phyloP scores from a whole-genome alignment of 2,329 filamentous ascomycete species.

The Botrytis hyacinthi region DNA sequence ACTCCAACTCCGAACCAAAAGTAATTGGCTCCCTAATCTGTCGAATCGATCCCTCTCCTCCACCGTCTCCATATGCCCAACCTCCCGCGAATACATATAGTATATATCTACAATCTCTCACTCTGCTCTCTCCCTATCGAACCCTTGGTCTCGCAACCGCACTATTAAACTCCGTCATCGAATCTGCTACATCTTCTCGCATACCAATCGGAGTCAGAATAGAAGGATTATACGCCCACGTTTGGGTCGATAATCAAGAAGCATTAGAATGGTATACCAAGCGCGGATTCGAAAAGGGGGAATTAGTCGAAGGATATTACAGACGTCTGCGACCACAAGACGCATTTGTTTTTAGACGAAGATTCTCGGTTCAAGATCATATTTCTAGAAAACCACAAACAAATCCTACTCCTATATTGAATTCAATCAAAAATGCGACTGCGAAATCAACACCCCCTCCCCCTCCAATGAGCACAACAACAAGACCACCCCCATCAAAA shows the following conservation, averaged over 20 bases:
- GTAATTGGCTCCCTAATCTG: slow-evolving; percentile 62
- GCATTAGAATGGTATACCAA: slow-evolving; percentile 61
- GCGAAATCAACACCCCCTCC: slow-evolving; percentile 35
- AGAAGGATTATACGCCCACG: slow-evolving; percentile 58
- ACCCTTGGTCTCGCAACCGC: slow-evolving; percentile 57
- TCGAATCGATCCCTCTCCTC: slow-evolving; percentile 52
- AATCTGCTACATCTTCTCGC: slow-evolving; percentile 7
- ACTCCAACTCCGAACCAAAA: slow-evolving; percentile 40
- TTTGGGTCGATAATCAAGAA: slow-evolving; percentile 66
- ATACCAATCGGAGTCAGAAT: slow-evolving; percentile 32
- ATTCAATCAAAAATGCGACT: slow-evolving; percentile 52
- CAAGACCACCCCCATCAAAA: not conserved
- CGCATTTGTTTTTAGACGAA: slow-evolving; percentile 57
- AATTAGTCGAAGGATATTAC: slow-evolving; percentile 56
- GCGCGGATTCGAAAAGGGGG: slow-evolving; percentile 53
- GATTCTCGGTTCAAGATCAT: slow-evolving; percentile 36
- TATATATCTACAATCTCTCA: slow-evolving; percentile 64
- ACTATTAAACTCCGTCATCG: slow-evolving; percentile 45
- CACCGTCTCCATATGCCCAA: slow-evolving; percentile 3
- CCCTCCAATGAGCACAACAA: slow-evolving; percentile 13
- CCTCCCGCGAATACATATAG: slow-evolving; percentile 41
- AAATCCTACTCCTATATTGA: slow-evolving; percentile 47
- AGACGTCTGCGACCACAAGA: slow-evolving; percentile 59
- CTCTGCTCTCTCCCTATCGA: slow-evolving; percentile 62
- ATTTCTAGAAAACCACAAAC: slow-evolving; percentile 42